Evolutionary conservation across 768 basidiomycete genomes (phyloP).

Genomic region (Mycena venus): DNA sequence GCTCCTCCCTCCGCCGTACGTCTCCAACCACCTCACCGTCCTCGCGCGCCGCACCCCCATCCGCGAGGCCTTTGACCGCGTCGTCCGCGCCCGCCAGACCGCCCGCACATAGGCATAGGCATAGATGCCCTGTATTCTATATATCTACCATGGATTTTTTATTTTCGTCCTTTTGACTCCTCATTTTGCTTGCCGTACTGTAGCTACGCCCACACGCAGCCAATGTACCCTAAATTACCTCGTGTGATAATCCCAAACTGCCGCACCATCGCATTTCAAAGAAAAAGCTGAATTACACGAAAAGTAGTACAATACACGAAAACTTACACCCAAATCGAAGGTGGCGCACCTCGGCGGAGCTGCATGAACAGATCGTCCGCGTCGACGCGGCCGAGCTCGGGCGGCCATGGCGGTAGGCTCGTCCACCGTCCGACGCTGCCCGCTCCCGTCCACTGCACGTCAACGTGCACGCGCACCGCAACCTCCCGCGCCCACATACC

Average conservation of each 20-base stretch:
- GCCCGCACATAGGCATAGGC: constrained; percentile 43
- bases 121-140: constrained; percentile 15
- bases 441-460: neutral
- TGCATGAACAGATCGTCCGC: constrained; percentile 29
- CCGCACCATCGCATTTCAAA: neutral
- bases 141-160: neutral
- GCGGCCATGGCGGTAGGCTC: constrained; percentile 18
- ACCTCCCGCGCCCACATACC: neutral
- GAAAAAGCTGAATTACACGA: neutral
- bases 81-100: constrained; percentile 66
- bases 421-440: constrained; percentile 3
- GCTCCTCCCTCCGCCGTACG: constrained; percentile 78
- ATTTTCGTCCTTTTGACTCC: neutral
- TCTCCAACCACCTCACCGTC: constrained; percentile 79
- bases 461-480: neutral
- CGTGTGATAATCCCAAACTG: constrained; percentile 9
- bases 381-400: neutral
- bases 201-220: neutral
- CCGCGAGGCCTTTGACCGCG: constrained; percentile 78
- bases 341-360: neutral
- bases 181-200: neutral
- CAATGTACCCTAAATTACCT: neutral
- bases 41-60: constrained; percentile 75
- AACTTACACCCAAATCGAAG: neutral
- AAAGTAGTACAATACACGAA: neutral